These are phyloP conservation scores for Falciphora oryzae DNA, from an alignment of 2,329 filamentous ascomycete genomes.

Conservation along the genomic window DNA sequence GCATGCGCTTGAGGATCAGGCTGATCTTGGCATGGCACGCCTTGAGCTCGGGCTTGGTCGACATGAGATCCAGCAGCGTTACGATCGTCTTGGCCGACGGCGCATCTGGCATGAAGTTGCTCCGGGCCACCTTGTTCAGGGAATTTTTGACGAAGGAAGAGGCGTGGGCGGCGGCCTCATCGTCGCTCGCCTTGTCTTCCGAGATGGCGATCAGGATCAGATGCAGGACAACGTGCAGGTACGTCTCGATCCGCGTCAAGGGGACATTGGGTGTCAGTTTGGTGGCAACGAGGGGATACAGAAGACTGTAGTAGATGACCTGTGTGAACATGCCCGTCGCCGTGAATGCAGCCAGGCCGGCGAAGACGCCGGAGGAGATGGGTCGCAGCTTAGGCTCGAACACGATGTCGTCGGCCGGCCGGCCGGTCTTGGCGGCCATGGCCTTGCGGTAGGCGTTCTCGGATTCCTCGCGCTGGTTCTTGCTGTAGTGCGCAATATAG, in stretches of 20 bases:
- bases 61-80: conserved; percentile 56
- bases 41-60: conserved; percentile 68
- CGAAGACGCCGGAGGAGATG: conserved; percentile 73
- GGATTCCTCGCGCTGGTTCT: conserved; percentile 94
- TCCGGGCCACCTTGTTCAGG: conserved; percentile 56
- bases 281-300: conserved; percentile 69
- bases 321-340: conserved; percentile 81
- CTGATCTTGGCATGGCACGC: conserved; percentile 79
- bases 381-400: conserved; percentile 80
- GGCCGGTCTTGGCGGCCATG: conserved; percentile 82
- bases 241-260: conserved; percentile 78
- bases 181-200: conserved; percentile 65
- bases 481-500: conserved; percentile 92
- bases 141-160: conserved; percentile 70
- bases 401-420: conserved; percentile 74
- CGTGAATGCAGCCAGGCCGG: conserved; percentile 72
- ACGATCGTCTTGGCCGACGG: conserved; percentile 57
- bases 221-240: conserved; percentile 86
- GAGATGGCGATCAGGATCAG: conserved; percentile 77
- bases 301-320: conserved; percentile 79
- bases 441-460: conserved; percentile 83
- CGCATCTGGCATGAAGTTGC: conserved; percentile 53
- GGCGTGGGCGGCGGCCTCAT: conserved; percentile 26
- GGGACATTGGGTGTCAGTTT: conserved; percentile 69
- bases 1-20: conserved; percentile 77